Evolutionary conservation across 2,329 filamentous ascomycete genomes (phyloP).

Genomic region (Sporothrix variecibatus): DNA sequence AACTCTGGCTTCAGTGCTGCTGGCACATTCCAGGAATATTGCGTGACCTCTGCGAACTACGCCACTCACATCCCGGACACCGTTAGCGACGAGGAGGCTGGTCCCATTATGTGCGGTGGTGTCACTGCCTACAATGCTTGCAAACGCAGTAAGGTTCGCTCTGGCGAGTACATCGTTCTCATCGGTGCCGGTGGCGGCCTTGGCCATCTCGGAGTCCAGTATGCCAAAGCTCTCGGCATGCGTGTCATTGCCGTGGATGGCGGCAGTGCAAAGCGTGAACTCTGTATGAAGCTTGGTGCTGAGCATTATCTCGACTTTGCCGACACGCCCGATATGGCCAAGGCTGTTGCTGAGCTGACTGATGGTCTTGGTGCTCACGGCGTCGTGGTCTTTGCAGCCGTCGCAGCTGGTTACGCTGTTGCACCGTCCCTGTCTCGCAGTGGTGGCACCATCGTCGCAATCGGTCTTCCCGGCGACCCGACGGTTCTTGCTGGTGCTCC

Average conservation of each 20-base stretch:
- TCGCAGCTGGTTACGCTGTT: neutral
- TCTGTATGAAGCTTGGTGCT: slow-evolving; percentile 53
- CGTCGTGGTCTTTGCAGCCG: slow-evolving; percentile 45
- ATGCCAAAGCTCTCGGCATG: slow-evolving; percentile 57
- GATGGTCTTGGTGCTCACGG: slow-evolving; percentile 27
- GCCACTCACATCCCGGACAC: slow-evolving; percentile 52
- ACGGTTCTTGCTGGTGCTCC: neutral
- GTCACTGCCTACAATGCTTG: slow-evolving; percentile 61
- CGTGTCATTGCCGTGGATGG: slow-evolving; percentile 58
- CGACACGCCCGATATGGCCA: slow-evolving; percentile 35
- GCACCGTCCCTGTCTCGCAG: neutral
- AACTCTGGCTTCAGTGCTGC: slow-evolving; percentile 29
- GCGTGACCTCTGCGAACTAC: slow-evolving; percentile 57
- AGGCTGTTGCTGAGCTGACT: slow-evolving; percentile 2
- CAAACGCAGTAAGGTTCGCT: slow-evolving; percentile 50
- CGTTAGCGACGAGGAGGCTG: slow-evolving; percentile 54
- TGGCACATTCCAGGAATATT: slow-evolving; percentile 62
- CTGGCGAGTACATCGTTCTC: slow-evolving; percentile 58
- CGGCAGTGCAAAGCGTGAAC: slow-evolving; percentile 48
- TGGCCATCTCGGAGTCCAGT: slow-evolving; percentile 43
- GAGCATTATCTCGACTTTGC: slow-evolving; percentile 60
- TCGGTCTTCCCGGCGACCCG: neutral
- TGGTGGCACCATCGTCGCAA: neutral
- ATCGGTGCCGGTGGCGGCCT: slow-evolving; percentile 53
- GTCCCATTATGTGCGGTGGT: slow-evolving; percentile 61